phyloP scores from a whole-genome alignment of 257 asterid species.

The Fraxinus excelsior region DNA sequence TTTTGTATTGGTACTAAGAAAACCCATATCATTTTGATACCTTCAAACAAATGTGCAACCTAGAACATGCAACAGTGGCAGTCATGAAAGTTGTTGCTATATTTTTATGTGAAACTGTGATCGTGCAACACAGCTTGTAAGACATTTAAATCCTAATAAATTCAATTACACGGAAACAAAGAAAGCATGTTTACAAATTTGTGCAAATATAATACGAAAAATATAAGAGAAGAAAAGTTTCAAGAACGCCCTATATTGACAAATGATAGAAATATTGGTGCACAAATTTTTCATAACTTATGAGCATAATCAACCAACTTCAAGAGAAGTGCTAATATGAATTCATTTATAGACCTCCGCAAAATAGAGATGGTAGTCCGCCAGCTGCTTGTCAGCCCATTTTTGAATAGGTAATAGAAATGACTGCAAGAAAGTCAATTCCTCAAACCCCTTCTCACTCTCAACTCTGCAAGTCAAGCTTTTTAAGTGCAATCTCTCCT shows the following conservation, averaged over 20 bases:
- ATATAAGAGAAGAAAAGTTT: neutral
- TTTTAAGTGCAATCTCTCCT: constrained; percentile 88
- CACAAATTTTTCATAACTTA: constrained; percentile 10
- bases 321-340: constrained; percentile 14
- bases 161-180: constrained; percentile 11
- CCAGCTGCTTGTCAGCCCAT: constrained; percentile 88
- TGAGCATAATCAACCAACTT: constrained; percentile 20
- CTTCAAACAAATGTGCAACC: constrained; percentile 1
- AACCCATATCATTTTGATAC: constrained; percentile 2
- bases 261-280: neutral
- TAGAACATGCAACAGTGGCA: neutral
- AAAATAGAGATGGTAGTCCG: constrained; percentile 83
- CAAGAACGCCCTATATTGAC: neutral
- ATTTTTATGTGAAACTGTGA: constrained; percentile 22
- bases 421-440: constrained; percentile 82
- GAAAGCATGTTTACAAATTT: constrained; percentile 2
- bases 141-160: neutral
- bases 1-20: constrained; percentile 6
- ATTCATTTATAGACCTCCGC: constrained; percentile 61
- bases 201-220: neutral
- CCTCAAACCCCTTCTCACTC: constrained; percentile 66
- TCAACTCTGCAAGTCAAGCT: constrained; percentile 81
- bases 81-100: constrained; percentile 4
- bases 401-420: constrained; percentile 79
- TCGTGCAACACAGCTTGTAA: constrained; percentile 10